Evolutionary conservation across 1,284 basidiomycete species (phyloP), one percentile per base, ranked within the genome.

Genomic region (Leccinum insolens): DNA sequence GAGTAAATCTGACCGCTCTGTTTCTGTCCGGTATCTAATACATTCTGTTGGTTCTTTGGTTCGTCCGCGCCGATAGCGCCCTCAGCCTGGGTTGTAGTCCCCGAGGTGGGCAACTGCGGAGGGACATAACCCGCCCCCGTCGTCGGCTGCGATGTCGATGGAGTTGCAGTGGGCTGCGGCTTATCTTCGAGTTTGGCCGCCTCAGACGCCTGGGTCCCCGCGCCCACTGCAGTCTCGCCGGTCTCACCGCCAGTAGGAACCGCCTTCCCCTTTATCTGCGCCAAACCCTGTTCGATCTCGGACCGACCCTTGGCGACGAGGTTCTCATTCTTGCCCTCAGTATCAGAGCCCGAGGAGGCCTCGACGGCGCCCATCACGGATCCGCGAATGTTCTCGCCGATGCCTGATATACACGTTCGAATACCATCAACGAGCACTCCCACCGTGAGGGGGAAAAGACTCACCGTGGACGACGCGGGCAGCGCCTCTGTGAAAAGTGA

Each of bases 311-410:
- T 74, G 12, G 62, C 2, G 1, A 39, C 66, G 8, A 74, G 63
- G 0, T 70, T 70, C 1, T 67, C 65, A 0, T 79, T 34, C 9
- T 68, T 71, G 2, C 61, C 63, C 41, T 69, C 63, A 34, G 34
- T 34, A 1, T 61, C 63, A 0, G 71, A 63, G 22, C 69, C 70
- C 1, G 74, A 64, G 14, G 68, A 39, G 0, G 71, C 66, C 52
- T 79, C 78, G 12, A 76, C 67, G 4, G 76, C 70, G 8, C 78
- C 71, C 65, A 80, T 64, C 28, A 75, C 68, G 0, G 79, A 72
- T 1, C 79, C 78, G 12, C 78, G 77, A 14, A 79, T 64, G 39
- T 70, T 71, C 39, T 79, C 78, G n/a, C 78, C 76, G 0, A 80
- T 17, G 2, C 78, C 78, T 78, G 64, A 52, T 12, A 20, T 66